A percentile compares a stretch with the other conserved stretches of the same genome.
phyloP scores from a whole-genome alignment of 2,329 filamentous ascomycete genomes.

The Xylariaceae sp. region DNA sequence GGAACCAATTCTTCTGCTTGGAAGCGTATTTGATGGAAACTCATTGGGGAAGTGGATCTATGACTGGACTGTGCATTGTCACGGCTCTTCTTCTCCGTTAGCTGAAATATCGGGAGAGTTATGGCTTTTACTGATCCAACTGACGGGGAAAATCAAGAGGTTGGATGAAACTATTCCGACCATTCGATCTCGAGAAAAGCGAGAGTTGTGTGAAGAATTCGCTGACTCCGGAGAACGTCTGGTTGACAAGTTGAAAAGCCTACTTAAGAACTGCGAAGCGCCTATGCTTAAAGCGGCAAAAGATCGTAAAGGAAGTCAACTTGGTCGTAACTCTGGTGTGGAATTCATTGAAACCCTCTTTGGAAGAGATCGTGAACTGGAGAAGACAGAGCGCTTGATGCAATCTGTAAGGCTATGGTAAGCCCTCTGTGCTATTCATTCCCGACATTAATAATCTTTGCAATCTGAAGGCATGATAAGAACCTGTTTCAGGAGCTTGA shows the following conservation, averaged over 20 bases:
- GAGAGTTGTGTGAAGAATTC: conserved; percentile 82
- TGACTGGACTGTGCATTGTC: conserved; percentile 88
- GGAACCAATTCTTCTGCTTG: not conserved
- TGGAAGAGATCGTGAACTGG: conserved; percentile 80
- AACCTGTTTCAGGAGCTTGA: no score
- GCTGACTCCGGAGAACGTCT: conserved; percentile 82
- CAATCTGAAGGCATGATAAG: no score
- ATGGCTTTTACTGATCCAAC: conserved; percentile 89
- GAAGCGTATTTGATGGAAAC: not conserved
- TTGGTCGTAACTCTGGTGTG: conserved; percentile 86
- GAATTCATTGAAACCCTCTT: conserved; percentile 97
- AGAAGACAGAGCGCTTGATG: conserved; percentile 91
- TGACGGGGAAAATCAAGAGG: conserved; percentile 91
- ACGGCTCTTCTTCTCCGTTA: conserved; percentile 76
- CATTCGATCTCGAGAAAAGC: conserved; percentile 68
- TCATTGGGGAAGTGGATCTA: not conserved
- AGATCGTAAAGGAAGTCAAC: conserved; percentile 61
- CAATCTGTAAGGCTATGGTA: conserved; percentile 71
- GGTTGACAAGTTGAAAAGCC: conserved; percentile 75
- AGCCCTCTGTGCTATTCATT: no score
- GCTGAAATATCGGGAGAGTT: conserved; percentile 88
- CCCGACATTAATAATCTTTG: no score
- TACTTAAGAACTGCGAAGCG: conserved; percentile 85
- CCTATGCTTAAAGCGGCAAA: conserved; percentile 91
- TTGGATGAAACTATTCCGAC: conserved; percentile 71